Base-by-base conservation (phyloP, 495 filamentous ascomycete genomes). In the Penicillium mononematosum region DNA sequence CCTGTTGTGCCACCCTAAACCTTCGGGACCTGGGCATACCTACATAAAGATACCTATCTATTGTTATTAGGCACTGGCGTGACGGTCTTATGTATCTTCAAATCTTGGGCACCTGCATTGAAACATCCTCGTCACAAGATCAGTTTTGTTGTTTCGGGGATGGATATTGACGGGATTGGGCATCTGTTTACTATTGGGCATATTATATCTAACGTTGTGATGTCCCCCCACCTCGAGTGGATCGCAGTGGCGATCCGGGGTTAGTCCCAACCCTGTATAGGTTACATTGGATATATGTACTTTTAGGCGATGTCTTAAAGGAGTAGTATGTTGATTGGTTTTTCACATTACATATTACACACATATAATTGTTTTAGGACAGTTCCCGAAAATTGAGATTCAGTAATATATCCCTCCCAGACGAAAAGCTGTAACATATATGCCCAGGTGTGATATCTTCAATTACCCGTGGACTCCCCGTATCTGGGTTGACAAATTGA, bases 171-270 rank as follows among this genome's bases (percentile, higher is more conserved):
- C 34, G 27, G 42, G 49, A 50, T 55, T 53, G 31, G 43, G 34
- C n/a, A 25, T 27, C 44, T 38, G 43, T 46, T 32, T 29, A 55
- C 41, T 20, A 32, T 36, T 57, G 45, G 32, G 27, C 34, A 50
- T 42, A 19, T 32, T 9, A 25, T 41, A 22, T 45, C 9, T 7
- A 42, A 41, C 42, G 25, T 49, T 58, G 57, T 58, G 56, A 59
- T 47, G 25, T 48, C 39, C 25, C 52, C 58, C 57, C 55, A 53
- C 46, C 39, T 19, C 3, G 32, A 51, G 60, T 63, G 60, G 63
- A 66, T 47, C 60, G 24, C 50, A 58, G 49, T 41, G 60, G 48
- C 60, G 63, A 66, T 66, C 63, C 63, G 63, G 63, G 63, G 60
- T 66, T 59, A 48, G 50, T 61, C 49, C 49, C 53, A 16, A 45